phyloP scores from a whole-genome alignment of 2,329 filamentous ascomycete species.

The Dactylonectria macrodidyma region DNA sequence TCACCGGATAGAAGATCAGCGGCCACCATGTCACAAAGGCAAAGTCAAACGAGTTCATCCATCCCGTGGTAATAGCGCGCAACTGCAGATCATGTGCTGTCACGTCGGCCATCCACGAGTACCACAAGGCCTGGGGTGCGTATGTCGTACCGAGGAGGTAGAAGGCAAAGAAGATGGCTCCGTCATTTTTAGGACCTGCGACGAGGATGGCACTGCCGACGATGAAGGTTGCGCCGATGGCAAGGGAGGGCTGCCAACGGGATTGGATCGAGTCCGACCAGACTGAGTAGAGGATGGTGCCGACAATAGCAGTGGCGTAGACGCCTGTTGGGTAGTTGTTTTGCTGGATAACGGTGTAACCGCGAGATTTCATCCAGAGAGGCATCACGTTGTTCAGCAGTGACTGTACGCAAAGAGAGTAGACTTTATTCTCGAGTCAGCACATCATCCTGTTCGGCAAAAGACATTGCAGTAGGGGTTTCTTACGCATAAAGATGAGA shows the following conservation, averaged over 20 bases:
- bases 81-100: slow-evolving; percentile 8
- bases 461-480: background rate
- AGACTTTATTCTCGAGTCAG: background rate
- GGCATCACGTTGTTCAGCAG: background rate
- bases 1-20: slow-evolving; percentile 10
- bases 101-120: slow-evolving; percentile 2
- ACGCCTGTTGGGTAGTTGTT: background rate
- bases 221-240: slow-evolving; percentile 6
- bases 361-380: slow-evolving; percentile 4
- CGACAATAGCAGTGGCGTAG: background rate
- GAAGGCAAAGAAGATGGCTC: background rate
- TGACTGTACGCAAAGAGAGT: background rate
- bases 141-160: background rate
- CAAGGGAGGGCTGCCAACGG: background rate
- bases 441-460: background rate
- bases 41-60: slow-evolving; percentile 23
- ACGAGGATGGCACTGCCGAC: background rate
- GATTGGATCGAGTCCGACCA: background rate
- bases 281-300: slow-evolving; percentile 1
- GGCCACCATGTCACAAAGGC: slow-evolving; percentile 23
- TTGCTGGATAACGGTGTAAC: slow-evolving; percentile 3
- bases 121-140: background rate
- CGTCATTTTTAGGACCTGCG: background rate
- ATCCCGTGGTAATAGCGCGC: slow-evolving; percentile 15
- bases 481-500: slow-evolving; percentile 20